Evolutionary conservation across 1,139 yeast genomes (phyloP).

Genomic region (Hemisphaericaspora subhashii): DNA sequence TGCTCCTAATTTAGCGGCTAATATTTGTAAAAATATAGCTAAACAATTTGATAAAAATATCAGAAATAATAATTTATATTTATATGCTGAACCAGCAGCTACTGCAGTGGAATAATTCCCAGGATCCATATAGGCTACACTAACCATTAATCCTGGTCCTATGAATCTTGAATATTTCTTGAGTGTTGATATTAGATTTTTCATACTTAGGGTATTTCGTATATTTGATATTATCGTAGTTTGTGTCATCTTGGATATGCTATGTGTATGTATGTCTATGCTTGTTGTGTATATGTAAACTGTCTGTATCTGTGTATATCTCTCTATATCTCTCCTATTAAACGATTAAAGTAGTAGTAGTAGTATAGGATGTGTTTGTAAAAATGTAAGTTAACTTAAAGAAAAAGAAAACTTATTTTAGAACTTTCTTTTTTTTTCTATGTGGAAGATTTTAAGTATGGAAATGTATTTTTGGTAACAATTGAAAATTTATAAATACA

Average conservation of each 20-base stretch:
- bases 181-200: slow-evolving; percentile 16
- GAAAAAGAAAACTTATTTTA: too few relatives aligned
- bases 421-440: too few relatives aligned
- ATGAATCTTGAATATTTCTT: slow-evolving; percentile 64
- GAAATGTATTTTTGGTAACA: too few relatives aligned
- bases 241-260: neutral
- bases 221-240: slow-evolving; percentile 3
- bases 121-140: slow-evolving; percentile 97
- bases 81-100: slow-evolving; percentile 86
- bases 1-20: slow-evolving; percentile 83
- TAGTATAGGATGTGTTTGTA: too few relatives aligned
- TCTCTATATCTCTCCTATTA: too few relatives aligned
- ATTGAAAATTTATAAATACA: too few relatives aligned
- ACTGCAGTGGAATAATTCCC: slow-evolving; percentile 96
- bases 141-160: slow-evolving; percentile 93
- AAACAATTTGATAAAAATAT: slow-evolving; percentile 79
- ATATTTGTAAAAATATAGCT: slow-evolving; percentile 81
- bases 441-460: too few relatives aligned
- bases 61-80: slow-evolving; percentile 78
- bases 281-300: too few relatives aligned
- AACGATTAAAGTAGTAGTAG: too few relatives aligned
- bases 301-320: too few relatives aligned
- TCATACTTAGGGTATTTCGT: slow-evolving; percentile 6
- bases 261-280: neutral
- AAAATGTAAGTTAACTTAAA: too few relatives aligned